These are phyloP conservation scores for Usnea hakonensis DNA, from an alignment of 495 filamentous ascomycete species.

Conservation along the genomic window DNA sequence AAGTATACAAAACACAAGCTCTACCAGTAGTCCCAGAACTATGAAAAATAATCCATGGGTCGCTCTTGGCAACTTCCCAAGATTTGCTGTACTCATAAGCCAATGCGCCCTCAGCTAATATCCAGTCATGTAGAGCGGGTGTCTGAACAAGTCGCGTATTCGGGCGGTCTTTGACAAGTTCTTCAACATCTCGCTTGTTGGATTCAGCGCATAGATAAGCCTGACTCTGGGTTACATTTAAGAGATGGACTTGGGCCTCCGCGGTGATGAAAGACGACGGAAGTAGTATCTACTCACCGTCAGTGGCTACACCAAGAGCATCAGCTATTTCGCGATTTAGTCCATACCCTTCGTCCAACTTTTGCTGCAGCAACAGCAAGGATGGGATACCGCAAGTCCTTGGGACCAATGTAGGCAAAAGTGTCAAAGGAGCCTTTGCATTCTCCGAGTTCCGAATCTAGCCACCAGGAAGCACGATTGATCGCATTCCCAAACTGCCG, in stretches of 20 bases:
- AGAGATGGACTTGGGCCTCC: constrained; percentile 33
- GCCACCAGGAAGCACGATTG: constrained; percentile 44
- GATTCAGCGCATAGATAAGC: constrained; percentile 30
- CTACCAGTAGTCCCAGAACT: constrained; percentile 33
- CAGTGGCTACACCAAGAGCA: neutral
- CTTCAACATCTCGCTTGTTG: constrained; percentile 18
- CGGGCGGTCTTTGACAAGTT: constrained; percentile 20
- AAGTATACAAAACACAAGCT: no score
- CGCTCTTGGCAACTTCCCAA: constrained; percentile 28
- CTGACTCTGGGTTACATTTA: constrained; percentile 29
- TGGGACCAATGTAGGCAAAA: constrained; percentile 31
- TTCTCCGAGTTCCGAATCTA: constrained; percentile 35
- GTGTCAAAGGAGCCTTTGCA: constrained; percentile 16
- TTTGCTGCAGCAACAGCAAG: constrained; percentile 35
- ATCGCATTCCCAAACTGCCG: constrained; percentile 44
- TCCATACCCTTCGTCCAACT: constrained; percentile 30
- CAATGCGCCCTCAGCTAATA: constrained; percentile 13
- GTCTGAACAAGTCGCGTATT: constrained; percentile 21
- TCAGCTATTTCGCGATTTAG: neutral
- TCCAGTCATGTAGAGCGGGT: constrained; percentile 25
- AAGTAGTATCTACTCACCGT: constrained; percentile 25
- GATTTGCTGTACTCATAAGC: constrained; percentile 25
- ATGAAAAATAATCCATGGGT: constrained; percentile 32
- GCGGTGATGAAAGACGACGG: constrained; percentile 37
- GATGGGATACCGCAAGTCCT: constrained; percentile 39